Evolutionary conservation across 495 filamentous ascomycete genomes (phyloP), one percentile per base, ranked within the genome.

Genomic region (Paragyromitra xinjiangensis): DNA sequence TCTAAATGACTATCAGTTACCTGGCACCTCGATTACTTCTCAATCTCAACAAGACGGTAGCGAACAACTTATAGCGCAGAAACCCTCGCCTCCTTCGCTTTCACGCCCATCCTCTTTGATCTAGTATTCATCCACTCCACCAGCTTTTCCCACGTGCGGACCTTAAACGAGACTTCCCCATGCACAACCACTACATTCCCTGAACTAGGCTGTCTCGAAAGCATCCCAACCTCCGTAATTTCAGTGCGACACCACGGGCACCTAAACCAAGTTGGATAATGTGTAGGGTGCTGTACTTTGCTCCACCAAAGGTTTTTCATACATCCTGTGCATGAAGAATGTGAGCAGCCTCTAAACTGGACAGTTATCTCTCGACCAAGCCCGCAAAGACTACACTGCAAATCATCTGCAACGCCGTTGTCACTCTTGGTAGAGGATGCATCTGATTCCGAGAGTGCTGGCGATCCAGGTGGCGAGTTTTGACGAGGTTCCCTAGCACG

Each of bases 161-260:
- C 44, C 34, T 19, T 39, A 3, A 58, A 58, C 6, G 9, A 56
- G 45, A 26, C 19, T 7, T 29, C 39, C 11, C 51, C 51, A 68
- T 40, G n/a, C 14, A 26, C 39, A 40, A 45, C 50, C 39, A 29
- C 39, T 8, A 22, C 39, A 40, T 22, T 39, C 2, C 22, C 12
- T 6, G 40, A 50, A 1, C 7, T 7, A 1, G 48, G 9, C 2
- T 24, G 12, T 24, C 50, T n/a, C 37, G 39, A 39, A 24, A 68
- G 65, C 34, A 55, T 56, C 0, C 66, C 51, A 9, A 69, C 66
- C 14, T 58, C 51, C 12, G 19, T 69, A 44, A 58, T 19, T 19
- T 44, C 50, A 68, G 65, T 26, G 50, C 65, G 65, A 37, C 65
- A 68, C 65, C 65, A 68, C n/a, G 65, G 65, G 11, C 65, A 68